These are phyloP conservation scores for Beta lomatogona DNA, from an alignment of 179 eudicot species.

Conservation along the genomic window DNA sequence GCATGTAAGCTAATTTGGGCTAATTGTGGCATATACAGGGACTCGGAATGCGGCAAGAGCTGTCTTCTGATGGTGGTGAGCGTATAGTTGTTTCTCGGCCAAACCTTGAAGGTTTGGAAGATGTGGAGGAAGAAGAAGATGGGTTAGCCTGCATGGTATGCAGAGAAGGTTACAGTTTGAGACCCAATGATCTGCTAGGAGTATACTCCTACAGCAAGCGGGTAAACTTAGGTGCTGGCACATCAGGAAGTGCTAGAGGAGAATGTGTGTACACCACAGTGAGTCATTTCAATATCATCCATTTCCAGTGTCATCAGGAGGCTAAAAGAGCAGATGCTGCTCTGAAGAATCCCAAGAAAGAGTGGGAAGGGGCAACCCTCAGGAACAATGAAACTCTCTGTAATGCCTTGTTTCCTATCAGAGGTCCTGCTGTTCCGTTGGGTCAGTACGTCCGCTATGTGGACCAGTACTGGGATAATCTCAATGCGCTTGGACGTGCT, in stretches of 20 bases:
- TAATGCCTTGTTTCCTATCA: conserved; percentile 85
- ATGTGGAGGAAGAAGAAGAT: conserved; percentile 94
- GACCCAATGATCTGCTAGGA: conserved; percentile 85
- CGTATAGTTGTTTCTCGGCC: conserved; percentile 82
- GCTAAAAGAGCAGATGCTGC: conserved; percentile 98
- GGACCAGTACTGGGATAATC: conserved; percentile 94
- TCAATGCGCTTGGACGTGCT: conserved; percentile 96
- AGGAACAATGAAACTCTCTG: conserved; percentile 96
- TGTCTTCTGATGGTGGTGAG: conserved; percentile 93
- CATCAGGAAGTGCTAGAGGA: conserved; percentile 77
- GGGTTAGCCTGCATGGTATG: conserved; percentile 99
- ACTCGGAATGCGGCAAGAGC: conserved; percentile 83
- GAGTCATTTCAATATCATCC: conserved; percentile 98
- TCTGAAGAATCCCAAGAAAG: conserved; percentile 84
- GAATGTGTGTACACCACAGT: conserved; percentile 97
- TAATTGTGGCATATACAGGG: conserved; percentile 42
- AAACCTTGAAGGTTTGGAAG: conserved; percentile 90
- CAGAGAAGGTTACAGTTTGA: conserved; percentile 89
- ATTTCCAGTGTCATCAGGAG: conserved; percentile 98
- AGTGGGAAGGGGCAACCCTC: conserved; percentile 99
- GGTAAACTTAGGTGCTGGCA: conserved; percentile 85
- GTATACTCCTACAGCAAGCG: conserved; percentile 94
- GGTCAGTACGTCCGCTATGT: conserved; percentile 80
- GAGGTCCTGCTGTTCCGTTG: conserved; percentile 93
- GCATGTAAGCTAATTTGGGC: conserved; percentile 14